Evolutionary conservation across 495 filamentous ascomycete species (phyloP), one percentile per base, ranked within the genome.

Genomic region (Pseudoneurospora amorphoporcata): DNA sequence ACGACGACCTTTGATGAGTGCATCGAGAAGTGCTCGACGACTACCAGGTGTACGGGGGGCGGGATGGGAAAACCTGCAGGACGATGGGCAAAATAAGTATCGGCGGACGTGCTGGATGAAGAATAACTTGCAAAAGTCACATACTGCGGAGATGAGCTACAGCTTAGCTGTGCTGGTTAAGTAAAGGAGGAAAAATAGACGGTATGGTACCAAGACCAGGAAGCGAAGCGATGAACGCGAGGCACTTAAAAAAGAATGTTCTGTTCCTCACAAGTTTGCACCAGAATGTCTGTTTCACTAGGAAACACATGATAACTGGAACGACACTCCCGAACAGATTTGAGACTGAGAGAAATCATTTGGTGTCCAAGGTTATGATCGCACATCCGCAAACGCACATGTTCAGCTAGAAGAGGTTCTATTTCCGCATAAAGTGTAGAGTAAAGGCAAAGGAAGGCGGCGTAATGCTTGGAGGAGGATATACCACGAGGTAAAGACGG

Each of bases 31-130:
- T 79, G 76, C 42, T 68, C 76, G 10, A 61, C 35, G 29, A 40
- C 23, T 16, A 41, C 39, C 3, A 61, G 70, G 2, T 79, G 76
- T 45, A 75, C 70, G 1, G 76, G 77, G n/a, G 73, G n/a, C 65
- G 14, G 74, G 77, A 3, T 79, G 76, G 76, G 76, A 76, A 37
- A 35, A 37, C 6, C 9, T 40, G 23, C 45, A 53, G 29, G 43
- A 47, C 8, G 73, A 73, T n/a, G 47, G 53, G 10, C 19, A 39
- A 7, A 43, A 68, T 41, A 8, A 68, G 69, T 58, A 70, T 32
- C 29, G 53, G 10, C 6, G 29, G 12, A 73, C 38, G 12, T 77
- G 76, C 68, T 79, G 72, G 69, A 75, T 79, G 73, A 77, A 79
- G 41, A 75, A 69, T 43, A 71, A 70, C 17, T 41, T 79, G 38